Conservation (phyloP, 345 rosid genomes). For the Salix brachista region DNA sequence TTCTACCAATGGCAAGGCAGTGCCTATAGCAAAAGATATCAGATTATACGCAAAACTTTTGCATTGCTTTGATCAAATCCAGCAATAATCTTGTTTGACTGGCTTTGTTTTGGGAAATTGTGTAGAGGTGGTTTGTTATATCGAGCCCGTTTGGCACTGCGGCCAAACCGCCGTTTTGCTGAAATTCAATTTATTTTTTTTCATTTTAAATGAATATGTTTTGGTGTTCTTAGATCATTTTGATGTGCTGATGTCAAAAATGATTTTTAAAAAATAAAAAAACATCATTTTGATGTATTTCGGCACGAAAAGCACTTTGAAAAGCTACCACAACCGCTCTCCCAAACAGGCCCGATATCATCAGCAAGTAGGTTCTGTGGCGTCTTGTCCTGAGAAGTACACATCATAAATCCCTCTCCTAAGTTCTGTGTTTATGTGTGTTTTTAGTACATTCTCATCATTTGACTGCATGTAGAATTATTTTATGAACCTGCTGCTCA, state of each 20-base stretch:
- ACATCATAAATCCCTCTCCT: neutral
- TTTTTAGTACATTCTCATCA: neutral
- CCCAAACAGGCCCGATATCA: too few relatives aligned
- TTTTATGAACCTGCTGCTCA: neutral
- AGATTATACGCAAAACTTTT: neutral
- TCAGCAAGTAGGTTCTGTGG: neutral
- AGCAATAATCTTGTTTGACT: neutral
- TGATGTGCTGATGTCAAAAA: too few relatives aligned
- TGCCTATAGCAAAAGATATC: neutral
- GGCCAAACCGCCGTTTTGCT: too few relatives aligned
- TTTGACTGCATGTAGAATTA: neutral
- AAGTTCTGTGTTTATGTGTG: neutral
- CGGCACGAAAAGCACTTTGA: too few relatives aligned
- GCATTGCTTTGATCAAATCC: conserved; percentile 1
- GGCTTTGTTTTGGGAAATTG: neutral
- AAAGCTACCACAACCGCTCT: too few relatives aligned
- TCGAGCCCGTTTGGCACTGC: too few relatives aligned
- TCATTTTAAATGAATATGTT: too few relatives aligned
- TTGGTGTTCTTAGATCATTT: too few relatives aligned
- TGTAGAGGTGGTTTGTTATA: neutral
- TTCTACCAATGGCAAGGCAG: neutral
- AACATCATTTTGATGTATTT: too few relatives aligned
- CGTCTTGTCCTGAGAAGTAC: neutral
- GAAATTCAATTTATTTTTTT: too few relatives aligned
- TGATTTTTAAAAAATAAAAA: too few relatives aligned